These are phyloP conservation scores for Cryptococcus sp. DNA, from an alignment of 1,284 basidiomycete species.

Conservation along the genomic window DNA sequence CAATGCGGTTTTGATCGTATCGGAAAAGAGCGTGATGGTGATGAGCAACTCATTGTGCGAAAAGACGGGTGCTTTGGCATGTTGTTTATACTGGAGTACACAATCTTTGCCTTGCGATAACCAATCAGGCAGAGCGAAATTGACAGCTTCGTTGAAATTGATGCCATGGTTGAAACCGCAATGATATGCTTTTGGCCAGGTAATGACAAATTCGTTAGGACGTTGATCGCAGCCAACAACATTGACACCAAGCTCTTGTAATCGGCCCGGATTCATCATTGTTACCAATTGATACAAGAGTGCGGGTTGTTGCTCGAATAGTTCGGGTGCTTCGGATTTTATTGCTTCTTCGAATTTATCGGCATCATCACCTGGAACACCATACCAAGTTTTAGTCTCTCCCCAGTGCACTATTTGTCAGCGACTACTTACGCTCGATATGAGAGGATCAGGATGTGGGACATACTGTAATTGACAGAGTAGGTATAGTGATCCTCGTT, in stretches of 20 bases:
- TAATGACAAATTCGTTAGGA: slow-evolving; percentile 95
- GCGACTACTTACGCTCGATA: too few relatives aligned
- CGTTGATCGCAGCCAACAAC: slow-evolving; percentile 94
- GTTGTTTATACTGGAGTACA: slow-evolving; percentile 79
- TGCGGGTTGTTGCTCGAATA: slow-evolving; percentile 98
- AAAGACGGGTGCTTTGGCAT: slow-evolving; percentile 91
- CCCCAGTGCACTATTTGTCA: slow-evolving; percentile 86
- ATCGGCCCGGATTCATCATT: slow-evolving; percentile 89
- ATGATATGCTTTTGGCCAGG: slow-evolving; percentile 97
- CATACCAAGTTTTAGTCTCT: slow-evolving; percentile 99
- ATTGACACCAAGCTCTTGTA: slow-evolving; percentile 84
- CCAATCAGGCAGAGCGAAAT: slow-evolving; percentile 98
- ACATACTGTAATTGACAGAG: slow-evolving; percentile 82
- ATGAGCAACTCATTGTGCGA: slow-evolving; percentile 96
- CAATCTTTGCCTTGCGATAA: slow-evolving; percentile 79
- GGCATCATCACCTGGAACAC: slow-evolving; percentile 88
- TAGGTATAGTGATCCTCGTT: slow-evolving; percentile 99
- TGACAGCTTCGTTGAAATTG: slow-evolving; percentile 99
- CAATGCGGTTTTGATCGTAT: slow-evolving; percentile 84
- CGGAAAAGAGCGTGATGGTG: slow-evolving; percentile 89
- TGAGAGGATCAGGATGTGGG: slow-evolving; percentile 1
- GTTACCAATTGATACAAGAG: slow-evolving; percentile 96
- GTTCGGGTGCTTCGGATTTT: slow-evolving; percentile 88
- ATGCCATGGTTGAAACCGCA: slow-evolving; percentile 98
- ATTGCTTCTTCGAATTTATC: slow-evolving; percentile 96